A percentile compares a stretch with the other conserved stretches of the same genome.
These are phyloP conservation scores for Aegilops longissima DNA, from an alignment of 176 grass and related monocot genomes.

Conservation along the genomic window DNA sequence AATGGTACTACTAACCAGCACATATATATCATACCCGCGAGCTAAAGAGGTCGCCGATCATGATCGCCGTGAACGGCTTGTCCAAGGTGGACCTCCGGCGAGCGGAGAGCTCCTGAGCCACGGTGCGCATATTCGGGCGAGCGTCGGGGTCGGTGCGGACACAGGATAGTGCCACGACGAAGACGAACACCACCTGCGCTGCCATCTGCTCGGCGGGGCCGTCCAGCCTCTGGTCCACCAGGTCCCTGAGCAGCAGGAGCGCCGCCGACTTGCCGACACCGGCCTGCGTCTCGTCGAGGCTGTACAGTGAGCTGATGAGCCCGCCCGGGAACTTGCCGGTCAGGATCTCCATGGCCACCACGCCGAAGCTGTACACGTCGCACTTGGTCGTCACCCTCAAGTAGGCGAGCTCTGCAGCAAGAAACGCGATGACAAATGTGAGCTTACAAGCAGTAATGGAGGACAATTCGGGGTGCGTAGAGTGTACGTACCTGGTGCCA, in stretches of 20 bases:
- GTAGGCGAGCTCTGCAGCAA: conserved; percentile 61
- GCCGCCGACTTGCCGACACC: not conserved
- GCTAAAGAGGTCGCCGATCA: conserved; percentile 34
- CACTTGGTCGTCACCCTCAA: conserved; percentile 67
- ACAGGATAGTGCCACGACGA: conserved; percentile 59
- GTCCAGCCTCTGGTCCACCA: conserved; percentile 49
- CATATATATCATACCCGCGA: conserved; percentile 37
- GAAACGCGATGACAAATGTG: not conserved
- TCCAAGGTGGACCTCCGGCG: conserved; percentile 15
- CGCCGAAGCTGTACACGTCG: conserved; percentile 83
- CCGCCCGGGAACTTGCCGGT: conserved; percentile 63
- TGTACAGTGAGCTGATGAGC: conserved; percentile 37
- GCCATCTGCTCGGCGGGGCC: conserved; percentile 49
- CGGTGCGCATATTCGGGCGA: conserved; percentile 55
- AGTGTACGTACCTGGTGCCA: conserved; percentile 57
- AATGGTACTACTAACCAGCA: not conserved
- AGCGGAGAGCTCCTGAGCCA: conserved; percentile 35
- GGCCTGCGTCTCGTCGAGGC: not conserved
- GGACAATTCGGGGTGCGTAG: not conserved
- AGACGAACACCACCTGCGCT: conserved; percentile 60
- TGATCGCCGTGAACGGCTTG: conserved; percentile 49
- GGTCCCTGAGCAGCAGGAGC: conserved; percentile 44
- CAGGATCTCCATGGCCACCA: conserved; percentile 61
- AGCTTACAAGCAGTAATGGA: not conserved
- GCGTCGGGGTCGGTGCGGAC: conserved; percentile 31